Conservation (phyloP, 345 rosid species). For the Cochlearia excelsa region DNA sequence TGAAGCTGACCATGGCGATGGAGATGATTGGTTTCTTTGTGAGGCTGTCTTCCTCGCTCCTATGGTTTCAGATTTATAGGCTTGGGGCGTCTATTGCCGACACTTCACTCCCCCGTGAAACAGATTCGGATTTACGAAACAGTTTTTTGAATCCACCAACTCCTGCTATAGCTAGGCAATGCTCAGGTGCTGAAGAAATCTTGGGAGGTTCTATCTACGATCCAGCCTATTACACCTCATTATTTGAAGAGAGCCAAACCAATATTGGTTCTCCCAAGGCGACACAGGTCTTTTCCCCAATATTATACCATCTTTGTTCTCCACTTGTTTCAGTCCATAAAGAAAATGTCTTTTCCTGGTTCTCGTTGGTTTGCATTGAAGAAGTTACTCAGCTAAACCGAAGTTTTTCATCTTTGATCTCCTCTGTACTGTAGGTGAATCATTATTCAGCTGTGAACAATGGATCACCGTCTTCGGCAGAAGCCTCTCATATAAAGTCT, state of each 20-base stretch:
- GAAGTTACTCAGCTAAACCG: neutral
- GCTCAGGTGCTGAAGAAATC: conserved; percentile 56
- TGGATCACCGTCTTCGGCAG: conserved; percentile 52
- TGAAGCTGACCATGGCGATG: conserved; percentile 78
- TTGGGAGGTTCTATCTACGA: conserved; percentile 78
- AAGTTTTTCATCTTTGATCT: neutral
- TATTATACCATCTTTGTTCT: too few species aligned
- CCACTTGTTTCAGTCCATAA: too few species aligned
- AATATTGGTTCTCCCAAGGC: conserved; percentile 32
- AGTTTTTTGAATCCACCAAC: conserved; percentile 77
- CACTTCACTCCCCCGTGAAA: conserved; percentile 45
- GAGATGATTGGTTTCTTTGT: conserved; percentile 73
- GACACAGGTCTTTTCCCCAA: neutral
- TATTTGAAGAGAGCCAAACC: conserved; percentile 64
- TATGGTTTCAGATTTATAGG: conserved; percentile 94
- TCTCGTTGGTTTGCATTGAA: neutral
- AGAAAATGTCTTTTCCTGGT: too few species aligned
- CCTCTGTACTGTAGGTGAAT: conserved; percentile 27
- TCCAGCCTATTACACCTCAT: conserved; percentile 74
- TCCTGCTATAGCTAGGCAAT: conserved; percentile 45
- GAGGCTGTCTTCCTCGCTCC: conserved; percentile 73
- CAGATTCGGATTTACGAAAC: conserved; percentile 68
- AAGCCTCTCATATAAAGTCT: conserved; percentile 51
- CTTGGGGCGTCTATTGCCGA: conserved; percentile 63
- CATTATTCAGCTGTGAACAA: conserved; percentile 30